Evolutionary conservation across 192 early-diverging fungal species (phyloP).

Genomic region (Podila clonocystis): DNA sequence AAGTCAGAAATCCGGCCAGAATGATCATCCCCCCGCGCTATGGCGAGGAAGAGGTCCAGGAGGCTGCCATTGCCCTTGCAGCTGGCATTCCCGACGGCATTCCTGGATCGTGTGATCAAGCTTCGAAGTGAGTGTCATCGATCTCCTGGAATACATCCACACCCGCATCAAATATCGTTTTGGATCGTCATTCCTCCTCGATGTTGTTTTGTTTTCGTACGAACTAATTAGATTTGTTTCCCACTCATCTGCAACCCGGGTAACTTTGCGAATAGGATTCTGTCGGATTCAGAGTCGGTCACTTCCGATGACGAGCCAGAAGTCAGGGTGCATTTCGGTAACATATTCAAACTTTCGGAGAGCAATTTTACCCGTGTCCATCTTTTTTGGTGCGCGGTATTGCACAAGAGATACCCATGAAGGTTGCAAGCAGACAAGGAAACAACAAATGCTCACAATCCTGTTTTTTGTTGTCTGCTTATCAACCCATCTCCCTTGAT

Average conservation of each 20-base stretch:
- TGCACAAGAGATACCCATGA: not conserved
- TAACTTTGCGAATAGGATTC: not conserved
- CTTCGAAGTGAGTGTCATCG: not conserved
- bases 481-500: not conserved
- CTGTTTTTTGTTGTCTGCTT: not conserved
- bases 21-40: constrained; percentile 47
- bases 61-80: constrained; percentile 30
- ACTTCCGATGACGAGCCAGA: constrained; percentile 33
- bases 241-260: not conserved
- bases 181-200: too few species aligned
- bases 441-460: not conserved
- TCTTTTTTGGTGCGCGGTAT: not conserved
- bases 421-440: too few species aligned
- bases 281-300: constrained; percentile 27
- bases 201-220: not conserved
- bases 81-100: constrained; percentile 45
- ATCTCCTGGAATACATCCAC: too few species aligned
- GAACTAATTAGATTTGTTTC: not conserved
- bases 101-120: constrained; percentile 7
- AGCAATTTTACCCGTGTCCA: not conserved
- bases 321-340: constrained; percentile 38
- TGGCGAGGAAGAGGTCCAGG: constrained; percentile 28
- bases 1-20: constrained; percentile 24
- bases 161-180: too few species aligned
- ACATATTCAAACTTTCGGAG: not conserved